Base-by-base conservation (phyloP, 2,329 filamentous ascomycete species). In the Hypoxylon sp. region DNA sequence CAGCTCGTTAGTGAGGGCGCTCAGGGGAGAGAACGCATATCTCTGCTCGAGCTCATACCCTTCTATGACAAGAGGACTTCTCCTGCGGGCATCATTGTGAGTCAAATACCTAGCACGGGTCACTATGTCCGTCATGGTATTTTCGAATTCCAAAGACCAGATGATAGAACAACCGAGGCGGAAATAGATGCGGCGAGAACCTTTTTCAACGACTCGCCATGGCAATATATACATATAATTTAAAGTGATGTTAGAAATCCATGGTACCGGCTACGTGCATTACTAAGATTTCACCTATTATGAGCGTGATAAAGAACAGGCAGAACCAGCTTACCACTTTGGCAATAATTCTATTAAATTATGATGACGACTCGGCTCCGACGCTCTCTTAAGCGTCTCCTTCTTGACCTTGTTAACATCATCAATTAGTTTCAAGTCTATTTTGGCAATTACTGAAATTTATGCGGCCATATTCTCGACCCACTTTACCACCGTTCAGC, bases 71-170 rank as follows among this genome's bases (percentile, higher is more conserved):
- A 30, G 1, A 25, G 34, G n/a, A 53, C n/a, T 23, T 63, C 56
- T 10, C 67, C 69, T 30, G 59, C 63, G 2, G 69, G 69, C 6
- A 34, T 69, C 23, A 63, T 71, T 4, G 43, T 71, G 11, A 50
- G 49, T 19, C 7, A 55, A 10, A 11, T 21, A 9, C 10, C 43
- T 3, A 38, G 36, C 28, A 52, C 38, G 10, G 41, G 36, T 17
- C 17, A 21, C 21, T 67, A 65, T 41, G 52, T 52, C 9, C 69
- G 69, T 10, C 50, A 69, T 21, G 69, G 69, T 7, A 69, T 65
- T 32, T 71, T 69, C 28, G 63, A 69, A 30, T 67, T 57, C 45
- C 46, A 63, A 21, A 30, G 55, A 21, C 59, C 58, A 9, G 41
- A 55, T 13, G 2, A 21, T 4, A 25, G 25, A 17, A 30, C 43